Evolutionary conservation across 2,329 filamentous ascomycete genomes (phyloP), one percentile per base, ranked within the genome.

Genomic region (Mycocentrospora acerina): DNA sequence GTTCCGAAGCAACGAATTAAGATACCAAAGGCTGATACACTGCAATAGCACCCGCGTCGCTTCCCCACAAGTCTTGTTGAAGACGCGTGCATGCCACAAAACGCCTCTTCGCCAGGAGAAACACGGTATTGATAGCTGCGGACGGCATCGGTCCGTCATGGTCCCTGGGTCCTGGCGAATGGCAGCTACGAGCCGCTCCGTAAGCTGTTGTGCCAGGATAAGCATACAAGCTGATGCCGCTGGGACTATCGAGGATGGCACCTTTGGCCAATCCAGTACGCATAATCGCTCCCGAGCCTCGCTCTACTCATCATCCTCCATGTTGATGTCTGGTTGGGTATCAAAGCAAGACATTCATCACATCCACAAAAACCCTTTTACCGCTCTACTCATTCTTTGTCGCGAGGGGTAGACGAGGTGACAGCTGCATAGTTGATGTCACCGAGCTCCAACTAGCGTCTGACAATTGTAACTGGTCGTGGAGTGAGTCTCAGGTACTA

Each of bases 391-490:
- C 49, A 48, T 44, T 46, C 49, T 46, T 40, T 45, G 43, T 44
- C 37, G 51, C 47, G 43, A 38, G 38, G 34, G 42, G 40, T 32
- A 35, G 47, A 50, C 38, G 46, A 44, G 53, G 44, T 35, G 37
- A 22, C 40, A 46, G 38, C 51, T 48, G 49, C 47, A 42, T 22
- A 42, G 32, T 50, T 53, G 44, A 44, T 25, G 31, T 48, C 44
- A 49, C 52, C 37, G 42, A 45, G 35, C 36, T 30, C 42, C 32
- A 32, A 52, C 52, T 68, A 70, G 46, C 66, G 62, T 51, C 70
- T 70, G 53, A 70, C 61, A 51, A 70, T 70, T 30, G 67, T 70
- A 34, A 70, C 67, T 70, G 60, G 51, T 42, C 37, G 44, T 37
- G 40, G 32, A 24, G 48, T 67, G 37, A 68, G 64, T 38, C 35